These are phyloP conservation scores for Chloris gayana DNA, from an alignment of 176 grass and related monocot species.

Conservation along the genomic window DNA sequence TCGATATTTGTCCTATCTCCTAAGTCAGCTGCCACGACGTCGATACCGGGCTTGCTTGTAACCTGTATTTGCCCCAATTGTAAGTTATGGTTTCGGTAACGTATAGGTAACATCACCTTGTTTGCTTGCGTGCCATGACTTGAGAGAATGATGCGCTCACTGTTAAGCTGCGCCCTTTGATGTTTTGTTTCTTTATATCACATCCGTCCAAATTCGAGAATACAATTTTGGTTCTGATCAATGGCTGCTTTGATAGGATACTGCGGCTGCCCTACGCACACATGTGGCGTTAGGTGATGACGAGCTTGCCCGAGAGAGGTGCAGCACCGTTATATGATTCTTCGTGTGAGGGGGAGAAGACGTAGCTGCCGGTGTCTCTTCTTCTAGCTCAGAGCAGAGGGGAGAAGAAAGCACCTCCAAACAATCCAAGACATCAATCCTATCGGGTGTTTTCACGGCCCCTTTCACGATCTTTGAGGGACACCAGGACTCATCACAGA, in stretches of 20 bases:
- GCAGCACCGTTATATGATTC: conserved; percentile 34
- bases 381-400: conserved; percentile 36
- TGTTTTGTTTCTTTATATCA: background rate
- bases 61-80: background rate
- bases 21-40: background rate
- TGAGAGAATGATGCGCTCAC: background rate
- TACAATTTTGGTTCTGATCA: background rate
- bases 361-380: conserved; percentile 2
- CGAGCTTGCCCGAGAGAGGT: conserved; percentile 69
- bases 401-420: conserved; percentile 40
- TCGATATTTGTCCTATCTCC: background rate
- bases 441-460: conserved; percentile 59
- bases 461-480: conserved; percentile 75
- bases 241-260: conserved; percentile 1
- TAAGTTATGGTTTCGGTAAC: background rate
- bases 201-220: background rate
- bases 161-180: background rate
- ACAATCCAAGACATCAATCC: conserved; percentile 50
- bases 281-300: conserved; percentile 77
- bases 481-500: conserved; percentile 38
- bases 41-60: conserved; percentile 9
- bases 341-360: background rate
- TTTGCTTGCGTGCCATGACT: background rate
- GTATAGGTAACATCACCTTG: background rate
- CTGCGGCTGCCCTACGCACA: background rate